Evolutionary conservation across 345 rosid genomes (phyloP).

Genomic region (Pelargonium nanum): DNA sequence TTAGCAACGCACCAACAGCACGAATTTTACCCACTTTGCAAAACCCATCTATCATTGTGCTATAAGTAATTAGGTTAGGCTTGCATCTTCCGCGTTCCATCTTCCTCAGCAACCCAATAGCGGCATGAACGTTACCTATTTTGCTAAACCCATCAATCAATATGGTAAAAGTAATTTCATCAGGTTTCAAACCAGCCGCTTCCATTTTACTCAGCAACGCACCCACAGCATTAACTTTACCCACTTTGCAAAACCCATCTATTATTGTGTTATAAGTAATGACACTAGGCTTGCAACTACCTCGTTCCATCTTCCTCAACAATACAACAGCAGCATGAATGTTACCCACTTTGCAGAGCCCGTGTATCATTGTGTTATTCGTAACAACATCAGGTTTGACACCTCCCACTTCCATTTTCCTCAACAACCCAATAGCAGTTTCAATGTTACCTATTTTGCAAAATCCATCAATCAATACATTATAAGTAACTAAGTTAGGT

Average conservation of each 20-base stretch:
- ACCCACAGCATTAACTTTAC: too few species aligned
- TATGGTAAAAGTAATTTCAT: slow-evolving; percentile 46
- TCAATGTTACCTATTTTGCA: too few species aligned
- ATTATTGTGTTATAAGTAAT: slow-evolving; percentile 55
- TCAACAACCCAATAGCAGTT: too few species aligned
- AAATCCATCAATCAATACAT: too few species aligned
- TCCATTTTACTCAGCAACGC: slow-evolving; percentile 35
- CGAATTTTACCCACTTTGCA: slow-evolving; percentile 36
- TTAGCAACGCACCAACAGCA: slow-evolving; percentile 38
- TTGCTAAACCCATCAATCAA: slow-evolving; percentile 58
- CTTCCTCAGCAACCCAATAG: slow-evolving; percentile 32
- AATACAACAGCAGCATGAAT: slow-evolving; percentile 42
- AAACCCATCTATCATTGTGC: slow-evolving; percentile 53
- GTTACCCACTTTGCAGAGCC: slow-evolving; percentile 45
- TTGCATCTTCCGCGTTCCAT: slow-evolving; percentile 45
- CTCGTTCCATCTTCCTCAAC: slow-evolving; percentile 52
- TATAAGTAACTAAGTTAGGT: slow-evolving; percentile 40
- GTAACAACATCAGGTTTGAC: too few species aligned
- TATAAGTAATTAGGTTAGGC: slow-evolving; percentile 56
- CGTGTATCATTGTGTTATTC: slow-evolving; percentile 58
- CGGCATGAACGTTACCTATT: too few species aligned
- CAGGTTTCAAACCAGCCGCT: slow-evolving; percentile 33
- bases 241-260: slow-evolving; percentile 47
- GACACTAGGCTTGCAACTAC: slow-evolving; percentile 48
- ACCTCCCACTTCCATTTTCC: too few species aligned